phyloP scores from a whole-genome alignment of 371 early-diverging fungal species.

The Apophysomyces sp. region DNA sequence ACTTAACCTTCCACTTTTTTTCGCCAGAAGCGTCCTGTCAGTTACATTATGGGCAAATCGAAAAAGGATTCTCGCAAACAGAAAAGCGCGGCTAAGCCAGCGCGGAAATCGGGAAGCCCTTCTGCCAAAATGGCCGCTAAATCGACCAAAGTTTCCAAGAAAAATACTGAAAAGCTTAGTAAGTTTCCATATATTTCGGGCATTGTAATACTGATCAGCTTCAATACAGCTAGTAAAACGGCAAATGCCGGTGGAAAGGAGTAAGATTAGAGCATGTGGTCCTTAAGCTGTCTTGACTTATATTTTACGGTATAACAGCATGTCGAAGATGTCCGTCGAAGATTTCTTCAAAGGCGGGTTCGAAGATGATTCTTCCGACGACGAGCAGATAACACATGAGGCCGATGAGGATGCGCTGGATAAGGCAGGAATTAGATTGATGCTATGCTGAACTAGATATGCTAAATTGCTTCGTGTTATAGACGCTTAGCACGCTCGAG shows the following conservation, averaged over 20 bases:
- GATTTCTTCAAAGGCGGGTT: conserved; percentile 27
- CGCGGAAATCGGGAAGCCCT: not conserved
- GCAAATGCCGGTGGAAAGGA: not conserved
- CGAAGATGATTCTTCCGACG: conserved; percentile 10
- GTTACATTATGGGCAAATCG: not conserved
- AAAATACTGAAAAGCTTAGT: not conserved
- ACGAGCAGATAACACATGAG: not conserved
- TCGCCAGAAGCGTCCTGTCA: not conserved
- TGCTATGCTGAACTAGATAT: not conserved
- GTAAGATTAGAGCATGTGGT: not conserved
- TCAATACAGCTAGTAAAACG: not conserved
- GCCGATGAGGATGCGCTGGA: conserved; percentile 3
- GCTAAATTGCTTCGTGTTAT: conserved; percentile 13
- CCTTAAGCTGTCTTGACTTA: not conserved
- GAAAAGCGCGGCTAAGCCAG: not conserved
- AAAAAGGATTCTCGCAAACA: not conserved
- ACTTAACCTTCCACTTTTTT: not conserved
- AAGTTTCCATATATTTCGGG: not conserved
- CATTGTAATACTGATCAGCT: not conserved
- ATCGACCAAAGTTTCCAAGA: not conserved
- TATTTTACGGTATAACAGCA: not conserved
- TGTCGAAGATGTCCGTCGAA: conserved; percentile 20
- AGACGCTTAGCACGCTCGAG: conserved; percentile 2
- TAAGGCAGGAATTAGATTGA: not conserved
- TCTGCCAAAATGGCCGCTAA: not conserved